Evolutionary conservation across 208 protist species (phyloP).

Genomic region (Crithidia sp.): DNA sequence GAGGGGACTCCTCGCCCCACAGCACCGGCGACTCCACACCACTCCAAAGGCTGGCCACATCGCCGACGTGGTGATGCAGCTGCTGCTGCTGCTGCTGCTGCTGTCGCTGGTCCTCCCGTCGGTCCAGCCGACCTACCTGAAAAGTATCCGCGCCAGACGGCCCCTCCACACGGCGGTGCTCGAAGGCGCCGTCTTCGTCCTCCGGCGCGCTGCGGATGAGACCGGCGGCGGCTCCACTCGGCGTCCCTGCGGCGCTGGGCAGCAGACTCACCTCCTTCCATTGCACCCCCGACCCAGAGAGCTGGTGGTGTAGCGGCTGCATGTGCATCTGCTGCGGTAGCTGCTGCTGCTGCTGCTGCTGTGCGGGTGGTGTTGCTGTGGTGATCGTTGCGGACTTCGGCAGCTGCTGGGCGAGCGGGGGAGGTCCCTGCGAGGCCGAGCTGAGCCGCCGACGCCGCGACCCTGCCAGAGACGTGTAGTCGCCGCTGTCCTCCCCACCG

Average conservation of each 20-base stretch:
- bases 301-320: constrained; percentile 2
- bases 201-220: not conserved
- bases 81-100: not conserved
- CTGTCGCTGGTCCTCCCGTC: not conserved
- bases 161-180: too few relatives aligned
- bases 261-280: constrained; percentile 27
- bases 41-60: not conserved
- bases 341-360: not conserved
- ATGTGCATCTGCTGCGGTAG: not conserved
- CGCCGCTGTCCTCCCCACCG: constrained; percentile 3
- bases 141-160: too few relatives aligned
- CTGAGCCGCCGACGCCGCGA: constrained; percentile 10
- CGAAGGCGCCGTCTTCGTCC: not conserved
- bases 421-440: constrained; percentile 10
- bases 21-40: not conserved
- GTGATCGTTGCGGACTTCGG: not conserved
- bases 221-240: not conserved
- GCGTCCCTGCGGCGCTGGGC: constrained; percentile 3
- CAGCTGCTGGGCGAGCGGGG: constrained; percentile 1
- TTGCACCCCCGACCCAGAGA: constrained; percentile 6
- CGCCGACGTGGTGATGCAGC: too few relatives aligned
- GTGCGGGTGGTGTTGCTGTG: not conserved
- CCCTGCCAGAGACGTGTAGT: not conserved
- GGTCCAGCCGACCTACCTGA: too few relatives aligned
- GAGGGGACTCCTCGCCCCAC: constrained; percentile 2